Percentiles rank a stretch among this genome's conserved stretches.
These are phyloP conservation scores for Irpex sp. DNA, from an alignment of 1,284 basidiomycete species.

Conservation along the genomic window DNA sequence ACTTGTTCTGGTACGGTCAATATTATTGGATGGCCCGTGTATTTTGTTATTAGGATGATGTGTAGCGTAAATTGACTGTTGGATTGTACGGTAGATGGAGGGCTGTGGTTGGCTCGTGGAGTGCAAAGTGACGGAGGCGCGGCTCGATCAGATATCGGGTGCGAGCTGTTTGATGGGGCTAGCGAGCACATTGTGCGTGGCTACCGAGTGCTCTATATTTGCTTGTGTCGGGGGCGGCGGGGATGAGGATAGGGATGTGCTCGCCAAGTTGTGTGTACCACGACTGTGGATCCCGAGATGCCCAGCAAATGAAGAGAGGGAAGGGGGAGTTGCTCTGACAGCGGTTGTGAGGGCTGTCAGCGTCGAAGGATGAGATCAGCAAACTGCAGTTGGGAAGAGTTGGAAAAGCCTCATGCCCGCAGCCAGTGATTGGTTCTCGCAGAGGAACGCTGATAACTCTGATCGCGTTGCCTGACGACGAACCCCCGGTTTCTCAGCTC, in stretches of 20 bases:
- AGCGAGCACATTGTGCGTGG: neutral
- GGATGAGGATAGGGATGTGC: neutral
- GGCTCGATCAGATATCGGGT: no score
- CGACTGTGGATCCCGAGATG: neutral
- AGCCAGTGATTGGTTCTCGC: conserved; percentile 1
- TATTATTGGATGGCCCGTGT: neutral
- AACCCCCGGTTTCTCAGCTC: neutral
- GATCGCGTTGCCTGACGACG: conserved; percentile 1
- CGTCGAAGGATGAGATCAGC: conserved; percentile 9
- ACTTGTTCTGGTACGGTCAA: neutral
- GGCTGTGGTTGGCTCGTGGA: neutral
- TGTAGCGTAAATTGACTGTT: neutral
- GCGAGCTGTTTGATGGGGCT: neutral
- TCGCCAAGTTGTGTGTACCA: neutral
- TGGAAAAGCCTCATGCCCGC: neutral
- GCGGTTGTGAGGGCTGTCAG: conserved; percentile 22
- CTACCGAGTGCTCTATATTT: neutral
- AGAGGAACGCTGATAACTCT: neutral
- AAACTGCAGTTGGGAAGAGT: neutral
- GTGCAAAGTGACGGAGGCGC: neutral
- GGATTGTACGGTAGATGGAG: neutral
- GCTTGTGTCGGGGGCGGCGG: neutral
- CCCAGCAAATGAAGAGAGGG: neutral
- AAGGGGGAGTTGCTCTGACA: conserved; percentile 20
- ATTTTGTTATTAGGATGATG: neutral